phyloP scores from a whole-genome alignment of 2,329 filamentous ascomycete species.

The Cercospora zeina region DNA sequence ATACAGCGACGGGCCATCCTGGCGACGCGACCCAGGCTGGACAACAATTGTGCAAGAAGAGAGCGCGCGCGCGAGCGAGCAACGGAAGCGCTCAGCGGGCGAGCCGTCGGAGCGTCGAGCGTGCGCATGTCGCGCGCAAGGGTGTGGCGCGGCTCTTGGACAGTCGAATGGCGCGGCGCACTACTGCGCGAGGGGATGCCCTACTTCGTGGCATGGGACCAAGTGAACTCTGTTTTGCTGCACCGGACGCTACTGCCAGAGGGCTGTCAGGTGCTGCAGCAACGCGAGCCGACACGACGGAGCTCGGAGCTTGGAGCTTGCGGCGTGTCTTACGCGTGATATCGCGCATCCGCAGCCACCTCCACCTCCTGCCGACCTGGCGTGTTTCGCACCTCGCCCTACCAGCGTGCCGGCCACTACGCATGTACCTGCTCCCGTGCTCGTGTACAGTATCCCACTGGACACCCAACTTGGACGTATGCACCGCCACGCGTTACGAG shows the following conservation, averaged over 20 bases:
- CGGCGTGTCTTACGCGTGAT: background rate
- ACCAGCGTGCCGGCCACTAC: background rate
- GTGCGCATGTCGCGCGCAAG: constrained; percentile 12
- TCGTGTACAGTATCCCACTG: background rate
- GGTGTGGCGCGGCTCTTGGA: constrained; percentile 18
- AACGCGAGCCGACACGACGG: constrained; percentile 16
- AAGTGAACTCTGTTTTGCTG: constrained; percentile 18
- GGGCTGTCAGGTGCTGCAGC: constrained; percentile 7
- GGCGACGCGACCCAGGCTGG: constrained; percentile 6
- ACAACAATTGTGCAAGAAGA: constrained; percentile 12
- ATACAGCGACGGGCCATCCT: constrained; percentile 10
- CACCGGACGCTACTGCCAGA: constrained; percentile 10
- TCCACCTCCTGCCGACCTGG: background rate
- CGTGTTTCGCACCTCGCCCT: background rate
- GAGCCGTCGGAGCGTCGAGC: constrained; percentile 15
- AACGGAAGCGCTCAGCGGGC: constrained; percentile 17
- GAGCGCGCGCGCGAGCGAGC: background rate
- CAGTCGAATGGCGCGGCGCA: constrained; percentile 11
- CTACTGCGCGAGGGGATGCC: constrained; percentile 12
- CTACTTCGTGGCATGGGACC: constrained; percentile 7
- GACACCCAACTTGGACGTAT: background rate
- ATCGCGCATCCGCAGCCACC: background rate
- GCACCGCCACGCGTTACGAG: no score
- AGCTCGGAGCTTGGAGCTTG: constrained; percentile 2
- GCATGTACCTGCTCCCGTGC: background rate